Evolutionary conservation across 306 rosid genomes (phyloP).

Genomic region (Datisca glomerata): DNA sequence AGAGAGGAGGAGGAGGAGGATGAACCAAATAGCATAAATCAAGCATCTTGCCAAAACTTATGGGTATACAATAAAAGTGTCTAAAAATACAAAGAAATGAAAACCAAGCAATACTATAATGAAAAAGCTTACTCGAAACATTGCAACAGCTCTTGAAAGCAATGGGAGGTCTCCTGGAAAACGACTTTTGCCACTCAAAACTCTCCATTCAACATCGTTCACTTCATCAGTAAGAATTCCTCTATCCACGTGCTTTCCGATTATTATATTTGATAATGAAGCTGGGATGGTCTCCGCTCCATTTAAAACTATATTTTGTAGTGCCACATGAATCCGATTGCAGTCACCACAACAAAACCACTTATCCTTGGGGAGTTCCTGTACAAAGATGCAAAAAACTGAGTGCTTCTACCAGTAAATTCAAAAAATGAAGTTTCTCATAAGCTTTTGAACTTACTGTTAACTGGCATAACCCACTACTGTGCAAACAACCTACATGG

Average conservation of each 20-base stretch:
- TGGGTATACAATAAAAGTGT: no score
- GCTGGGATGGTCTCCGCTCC: slow-evolving; percentile 60
- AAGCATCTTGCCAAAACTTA: no score
- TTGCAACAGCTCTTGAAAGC: slow-evolving; percentile 89
- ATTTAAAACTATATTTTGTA: slow-evolving; percentile 48
- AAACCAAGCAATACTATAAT: neutral
- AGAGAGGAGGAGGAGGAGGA: no score
- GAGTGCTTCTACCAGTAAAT: slow-evolving; percentile 11
- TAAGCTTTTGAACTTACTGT: slow-evolving; percentile 38
- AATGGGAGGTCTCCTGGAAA: slow-evolving; percentile 80
- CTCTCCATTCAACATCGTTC: slow-evolving; percentile 72
- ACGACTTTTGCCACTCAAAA: slow-evolving; percentile 92
- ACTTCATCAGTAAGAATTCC: slow-evolving; percentile 45
- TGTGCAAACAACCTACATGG: slow-evolving; percentile 91
- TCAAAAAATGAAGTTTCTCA: slow-evolving; percentile 7
- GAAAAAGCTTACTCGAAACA: slow-evolving; percentile 61
- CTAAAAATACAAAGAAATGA: no score
- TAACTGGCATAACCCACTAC: slow-evolving; percentile 68
- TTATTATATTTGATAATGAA: slow-evolving; percentile 37
- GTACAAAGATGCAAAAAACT: slow-evolving; percentile 11
- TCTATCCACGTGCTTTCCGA: slow-evolving; percentile 61
- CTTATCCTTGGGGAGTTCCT: slow-evolving; percentile 97
- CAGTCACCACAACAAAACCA: slow-evolving; percentile 97
- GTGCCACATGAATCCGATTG: slow-evolving; percentile 54
- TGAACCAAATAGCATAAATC: no score